Evolutionary conservation across 73 alveolate genomes (phyloP).

Genomic region (Paramecium sexaurelia): DNA sequence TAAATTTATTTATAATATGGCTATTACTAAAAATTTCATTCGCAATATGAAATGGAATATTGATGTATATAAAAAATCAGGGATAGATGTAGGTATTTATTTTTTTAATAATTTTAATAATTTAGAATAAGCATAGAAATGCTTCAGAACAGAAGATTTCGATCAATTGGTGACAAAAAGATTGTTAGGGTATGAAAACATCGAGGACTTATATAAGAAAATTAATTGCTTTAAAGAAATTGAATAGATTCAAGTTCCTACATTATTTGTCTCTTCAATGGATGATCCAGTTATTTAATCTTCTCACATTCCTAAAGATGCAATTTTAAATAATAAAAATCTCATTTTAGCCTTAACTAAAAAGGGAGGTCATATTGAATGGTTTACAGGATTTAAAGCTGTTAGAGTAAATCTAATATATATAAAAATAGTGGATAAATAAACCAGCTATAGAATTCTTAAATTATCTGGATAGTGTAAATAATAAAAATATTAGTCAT

Average conservation of each 20-base stretch:
- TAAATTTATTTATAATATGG: slow-evolving; percentile 24
- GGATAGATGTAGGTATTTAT: slow-evolving; percentile 30
- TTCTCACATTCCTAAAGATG: background rate
- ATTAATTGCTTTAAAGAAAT: background rate
- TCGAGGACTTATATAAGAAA: background rate
- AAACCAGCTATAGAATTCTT: slow-evolving; percentile 13
- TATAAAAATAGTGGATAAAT: background rate
- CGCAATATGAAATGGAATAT: slow-evolving; percentile 42
- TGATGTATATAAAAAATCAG: background rate
- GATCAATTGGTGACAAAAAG: slow-evolving; percentile 29
- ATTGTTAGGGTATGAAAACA: background rate
- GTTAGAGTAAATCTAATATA: background rate
- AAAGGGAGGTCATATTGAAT: slow-evolving; percentile 56
- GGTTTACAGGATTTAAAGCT: slow-evolving; percentile 16
- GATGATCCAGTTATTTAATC: background rate
- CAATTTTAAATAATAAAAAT: background rate
- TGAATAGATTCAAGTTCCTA: background rate
- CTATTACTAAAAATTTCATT: slow-evolving; percentile 42
- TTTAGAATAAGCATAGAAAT: background rate
- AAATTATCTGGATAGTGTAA: slow-evolving; percentile 13
- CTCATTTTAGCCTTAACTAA: background rate
- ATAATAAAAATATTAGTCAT: slow-evolving; percentile 10
- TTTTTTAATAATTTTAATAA: background rate
- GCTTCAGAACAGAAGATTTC: background rate
- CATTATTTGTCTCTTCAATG: background rate